phyloP scores from a whole-genome alignment of 2,329 filamentous ascomycete genomes.

The Alternaria conjuncta region DNA sequence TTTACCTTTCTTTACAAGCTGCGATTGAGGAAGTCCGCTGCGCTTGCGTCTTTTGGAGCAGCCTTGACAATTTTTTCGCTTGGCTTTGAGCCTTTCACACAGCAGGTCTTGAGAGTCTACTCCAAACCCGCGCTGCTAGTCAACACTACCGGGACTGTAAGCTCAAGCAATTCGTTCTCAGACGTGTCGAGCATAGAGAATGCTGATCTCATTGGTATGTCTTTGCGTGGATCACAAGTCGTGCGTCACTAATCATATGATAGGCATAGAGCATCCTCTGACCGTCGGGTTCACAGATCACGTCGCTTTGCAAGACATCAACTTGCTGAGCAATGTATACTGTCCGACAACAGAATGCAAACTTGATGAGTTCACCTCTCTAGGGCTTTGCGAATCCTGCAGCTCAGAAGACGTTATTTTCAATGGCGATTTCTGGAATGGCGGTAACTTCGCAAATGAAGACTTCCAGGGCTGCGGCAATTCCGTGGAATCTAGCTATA shows the following conservation, averaged over 20 bases:
- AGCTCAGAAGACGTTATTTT: accelerated
- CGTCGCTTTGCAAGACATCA: background rate
- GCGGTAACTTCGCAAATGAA: no score
- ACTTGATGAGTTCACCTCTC: background rate
- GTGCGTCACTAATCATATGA: accelerated
- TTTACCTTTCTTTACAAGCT: background rate
- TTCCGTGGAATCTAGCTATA: no score
- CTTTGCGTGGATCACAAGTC: background rate
- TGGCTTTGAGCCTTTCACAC: background rate
- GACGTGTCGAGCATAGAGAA: background rate
- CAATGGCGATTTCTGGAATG: background rate
- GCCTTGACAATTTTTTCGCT: background rate
- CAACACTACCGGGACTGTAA: background rate
- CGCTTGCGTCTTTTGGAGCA: background rate
- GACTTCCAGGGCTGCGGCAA: no score
- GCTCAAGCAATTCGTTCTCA: background rate
- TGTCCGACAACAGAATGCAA: background rate
- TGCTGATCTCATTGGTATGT: background rate
- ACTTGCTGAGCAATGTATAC: background rate
- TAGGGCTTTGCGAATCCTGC: background rate
- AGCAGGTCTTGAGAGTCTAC: background rate
- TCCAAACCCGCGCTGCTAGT: background rate
- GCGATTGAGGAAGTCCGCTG: background rate
- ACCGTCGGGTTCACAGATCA: accelerated
- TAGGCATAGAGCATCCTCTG: background rate